Conservation (phyloP, 1,284 basidiomycete genomes). For the Moesziomyces sp. region DNA sequence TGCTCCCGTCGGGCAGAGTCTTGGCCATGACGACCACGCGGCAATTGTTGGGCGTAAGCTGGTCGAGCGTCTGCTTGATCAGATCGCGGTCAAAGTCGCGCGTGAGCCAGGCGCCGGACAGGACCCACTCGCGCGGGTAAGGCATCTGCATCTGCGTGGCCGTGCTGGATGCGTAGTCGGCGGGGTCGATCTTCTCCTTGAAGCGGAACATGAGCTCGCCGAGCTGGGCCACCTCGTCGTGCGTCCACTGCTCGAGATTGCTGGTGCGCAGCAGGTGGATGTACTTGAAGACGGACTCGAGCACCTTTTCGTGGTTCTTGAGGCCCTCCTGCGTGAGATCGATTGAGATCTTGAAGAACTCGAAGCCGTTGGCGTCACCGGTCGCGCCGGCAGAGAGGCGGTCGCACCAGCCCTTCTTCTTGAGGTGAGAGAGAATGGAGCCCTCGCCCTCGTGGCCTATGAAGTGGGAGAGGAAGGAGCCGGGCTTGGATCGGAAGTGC, state of each 20-base stretch:
- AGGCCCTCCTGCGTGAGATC: slow-evolving; percentile 87
- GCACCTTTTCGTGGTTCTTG: slow-evolving; percentile 82
- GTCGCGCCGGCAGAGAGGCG: slow-evolving; percentile 80
- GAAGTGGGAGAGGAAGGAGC: slow-evolving; percentile 83
- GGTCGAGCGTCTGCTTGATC: slow-evolving; percentile 76
- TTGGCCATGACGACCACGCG: slow-evolving; percentile 81
- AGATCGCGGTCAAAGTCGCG: slow-evolving; percentile 82
- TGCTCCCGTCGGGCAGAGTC: slow-evolving; percentile 68
- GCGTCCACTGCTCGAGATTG: slow-evolving; percentile 78
- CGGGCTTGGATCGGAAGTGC: slow-evolving; percentile 83
- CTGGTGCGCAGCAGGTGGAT: slow-evolving; percentile 81
- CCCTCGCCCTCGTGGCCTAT: slow-evolving; percentile 96
- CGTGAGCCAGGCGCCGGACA: slow-evolving; percentile 79
- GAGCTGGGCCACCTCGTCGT: slow-evolving; percentile 81
- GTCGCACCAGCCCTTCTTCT: slow-evolving; percentile 90
- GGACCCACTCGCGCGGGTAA: slow-evolving; percentile 80
- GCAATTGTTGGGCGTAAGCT: slow-evolving; percentile 75
- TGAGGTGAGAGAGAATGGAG: slow-evolving; percentile 90
- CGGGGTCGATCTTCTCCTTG: slow-evolving; percentile 83
- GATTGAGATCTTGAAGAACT: slow-evolving; percentile 86
- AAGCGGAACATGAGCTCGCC: slow-evolving; percentile 85
- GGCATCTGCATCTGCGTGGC: slow-evolving; percentile 82
- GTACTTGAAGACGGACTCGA: slow-evolving; percentile 85
- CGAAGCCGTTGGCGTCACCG: slow-evolving; percentile 78
- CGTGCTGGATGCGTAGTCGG: slow-evolving; percentile 82